Base-by-base conservation (phyloP, 2,329 filamentous ascomycete genomes). In the Tolypocladium endophyticum region DNA sequence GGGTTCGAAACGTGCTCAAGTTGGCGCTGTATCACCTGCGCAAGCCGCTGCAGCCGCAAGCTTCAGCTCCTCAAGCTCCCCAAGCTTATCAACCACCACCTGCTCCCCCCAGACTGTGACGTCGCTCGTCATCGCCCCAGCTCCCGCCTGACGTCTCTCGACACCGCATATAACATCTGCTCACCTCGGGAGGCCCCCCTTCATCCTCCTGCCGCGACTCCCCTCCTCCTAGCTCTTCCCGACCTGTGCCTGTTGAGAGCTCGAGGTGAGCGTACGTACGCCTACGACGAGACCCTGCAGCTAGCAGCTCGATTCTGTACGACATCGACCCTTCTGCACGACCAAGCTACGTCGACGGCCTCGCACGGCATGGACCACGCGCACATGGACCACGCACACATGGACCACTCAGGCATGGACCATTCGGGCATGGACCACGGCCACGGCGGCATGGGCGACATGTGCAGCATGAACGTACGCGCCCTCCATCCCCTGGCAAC, bases 401-500 rank as follows among this genome's bases (percentile, higher is more conserved):
- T 79, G 76, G 76, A 79, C 60, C 77, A 80, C 69, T 67, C 69
- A 23, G 70, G 72, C 58, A 76, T 75, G 72, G 72, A 77, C 58
- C 77, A 80, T n/a, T n/a, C 69, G 23, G 70, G 72, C 58, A 76
- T 75, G 72, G 72, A 77, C 58, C 77, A 80, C 69, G 68, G 77
- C 59, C 70, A 70, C 70, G 72, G 72, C 62, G 80, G 79, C 71
- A 86, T 84, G 80, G 79, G 79, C 59, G 76, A 76, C 65, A 85
- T 86, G 80, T 97, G 92, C 82, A 92, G 81, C 75, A 97, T 97
- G 91, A 96, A 92, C 75, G 92, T 93, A 77, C 38, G 55, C 23
- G 20, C 25, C n/a, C 47, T 47, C 38, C 43, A 35, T 16, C 6
- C 36, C 35, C 18, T 18, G 23, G 50, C 16, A 1, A 6, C 35